Evolutionary conservation across 805 yeast genomes (phyloP), one percentile per base, ranked within the genome.

Genomic region (Blastobotrys chiropterorum): DNA sequence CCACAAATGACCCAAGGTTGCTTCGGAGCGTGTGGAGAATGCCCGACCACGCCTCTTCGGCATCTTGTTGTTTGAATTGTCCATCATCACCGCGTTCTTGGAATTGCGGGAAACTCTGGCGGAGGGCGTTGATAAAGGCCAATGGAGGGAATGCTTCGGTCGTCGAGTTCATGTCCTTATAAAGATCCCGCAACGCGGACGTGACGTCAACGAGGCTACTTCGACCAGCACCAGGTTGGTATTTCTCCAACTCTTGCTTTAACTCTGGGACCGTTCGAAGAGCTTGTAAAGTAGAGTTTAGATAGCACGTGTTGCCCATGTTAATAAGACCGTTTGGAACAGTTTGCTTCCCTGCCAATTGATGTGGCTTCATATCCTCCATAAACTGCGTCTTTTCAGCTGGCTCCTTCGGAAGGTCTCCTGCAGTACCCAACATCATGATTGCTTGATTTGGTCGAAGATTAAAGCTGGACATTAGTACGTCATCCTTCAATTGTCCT

Each of bases 351-450:
- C 68, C 67, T 34, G 62, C 70, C 31, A 53, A 60, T 53, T 73
- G 73, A 57, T 66, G 68, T 62, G 72, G 75, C 38, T 76, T 74
- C 66, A 85, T 68, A 65, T 86, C 96, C 67, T 86, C 95, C 40
- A 83, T 66, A 57, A 87, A 86, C 26, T 79, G 80, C 47, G 73
- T 75, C 53, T 77, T 74, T 11, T 72, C 76, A 13, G 73, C 73
- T 13, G 73, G 72, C 6, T 71, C 65, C 56, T 65, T 53, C 38
- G 78, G 80, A 49, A 81, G 69, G 52, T 77, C 79, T 51, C 86
- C 94, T 1, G 96, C 92, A 1, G 97, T 85, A 20, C 99, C 99
- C 52, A 94, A 74, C 52, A 94, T 87, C 96, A 94, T 86, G 19
- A 92, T 73, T 13, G 80, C 73, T 58, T 85, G 86, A 34, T 79